Percentiles rank a stretch among this genome's conserved stretches.
These are phyloP conservation scores for Earliella scabrosa DNA, from an alignment of 1,284 basidiomycete genomes.

Conservation along the genomic window DNA sequence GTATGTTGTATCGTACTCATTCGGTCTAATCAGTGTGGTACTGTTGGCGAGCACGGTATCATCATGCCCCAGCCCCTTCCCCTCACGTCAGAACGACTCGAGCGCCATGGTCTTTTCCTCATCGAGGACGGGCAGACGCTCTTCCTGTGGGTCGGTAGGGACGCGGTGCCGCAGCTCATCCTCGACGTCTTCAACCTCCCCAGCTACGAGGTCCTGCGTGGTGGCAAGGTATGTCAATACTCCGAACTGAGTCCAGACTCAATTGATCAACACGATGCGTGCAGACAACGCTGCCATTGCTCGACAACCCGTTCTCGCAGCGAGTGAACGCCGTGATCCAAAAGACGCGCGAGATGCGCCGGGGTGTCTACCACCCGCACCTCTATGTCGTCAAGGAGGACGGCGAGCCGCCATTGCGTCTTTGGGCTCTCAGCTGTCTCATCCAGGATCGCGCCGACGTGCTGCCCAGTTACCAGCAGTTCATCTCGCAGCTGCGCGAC, in stretches of 20 bases:
- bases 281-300: slow-evolving; percentile 82
- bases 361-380: slow-evolving; percentile 92
- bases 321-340: slow-evolving; percentile 92
- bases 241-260: neutral
- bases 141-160: slow-evolving; percentile 97
- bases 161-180: slow-evolving; percentile 93
- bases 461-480: slow-evolving; percentile 95
- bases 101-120: slow-evolving; percentile 94
- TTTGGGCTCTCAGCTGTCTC: slow-evolving; percentile 94
- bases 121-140: slow-evolving; percentile 98
- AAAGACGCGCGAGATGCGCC: slow-evolving; percentile 89
- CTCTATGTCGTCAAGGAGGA: slow-evolving; percentile 99
- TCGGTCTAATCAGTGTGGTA: slow-evolving; percentile 67
- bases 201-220: slow-evolving; percentile 85
- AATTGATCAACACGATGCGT: neutral
- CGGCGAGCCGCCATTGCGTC: slow-evolving; percentile 90
- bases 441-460: slow-evolving; percentile 97
- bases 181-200: slow-evolving; percentile 94
- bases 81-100: slow-evolving; percentile 90
- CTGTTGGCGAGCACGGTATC: slow-evolving; percentile 80
- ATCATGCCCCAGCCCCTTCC: slow-evolving; percentile 89
- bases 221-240: slow-evolving; percentile 78
- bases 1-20: no score
- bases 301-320: slow-evolving; percentile 94
- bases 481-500: slow-evolving; percentile 78